Percentiles rank a stretch among this genome's conserved stretches.
These are phyloP conservation scores for Biscutella auriculata DNA, from an alignment of 441 rosid genomes.

Conservation along the genomic window DNA sequence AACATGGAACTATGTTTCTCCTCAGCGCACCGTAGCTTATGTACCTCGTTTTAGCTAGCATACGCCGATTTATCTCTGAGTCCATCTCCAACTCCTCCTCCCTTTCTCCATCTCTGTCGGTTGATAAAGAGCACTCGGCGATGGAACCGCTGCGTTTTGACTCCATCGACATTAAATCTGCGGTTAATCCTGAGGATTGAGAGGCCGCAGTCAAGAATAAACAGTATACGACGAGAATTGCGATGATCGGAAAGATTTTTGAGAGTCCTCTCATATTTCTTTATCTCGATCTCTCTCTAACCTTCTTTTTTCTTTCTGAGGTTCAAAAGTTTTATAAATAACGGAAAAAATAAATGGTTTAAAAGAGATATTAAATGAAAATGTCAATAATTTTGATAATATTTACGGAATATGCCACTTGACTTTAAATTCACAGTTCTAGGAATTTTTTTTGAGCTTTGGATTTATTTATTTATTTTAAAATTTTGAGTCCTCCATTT, in stretches of 20 bases:
- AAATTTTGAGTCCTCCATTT: too few relatives aligned
- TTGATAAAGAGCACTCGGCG: slow-evolving; percentile 41
- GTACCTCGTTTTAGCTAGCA: slow-evolving; percentile 42
- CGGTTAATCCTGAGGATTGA: slow-evolving; percentile 23
- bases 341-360: background rate
- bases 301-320: background rate
- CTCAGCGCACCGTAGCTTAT: slow-evolving; percentile 78
- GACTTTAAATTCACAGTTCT: too few relatives aligned
- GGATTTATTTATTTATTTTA: too few relatives aligned
- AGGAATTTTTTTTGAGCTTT: too few relatives aligned
- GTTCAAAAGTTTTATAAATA: background rate
- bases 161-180: slow-evolving; percentile 23
- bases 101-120: background rate
- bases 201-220: slow-evolving; percentile 13
- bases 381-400: slow-evolving; percentile 12
- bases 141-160: slow-evolving; percentile 53
- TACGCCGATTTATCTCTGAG: slow-evolving; percentile 60
- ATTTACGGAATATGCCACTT: slow-evolving; percentile 33
- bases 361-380: slow-evolving; percentile 8
- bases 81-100: slow-evolving; percentile 50
- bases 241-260: slow-evolving; percentile 18
- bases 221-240: slow-evolving; percentile 35
- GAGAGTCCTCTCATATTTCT: slow-evolving; percentile 35
- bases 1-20: slow-evolving; percentile 69
- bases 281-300: slow-evolving; percentile 8